These are phyloP conservation scores for Salix exigua DNA, from an alignment of 345 rosid genomes.

Conservation along the genomic window DNA sequence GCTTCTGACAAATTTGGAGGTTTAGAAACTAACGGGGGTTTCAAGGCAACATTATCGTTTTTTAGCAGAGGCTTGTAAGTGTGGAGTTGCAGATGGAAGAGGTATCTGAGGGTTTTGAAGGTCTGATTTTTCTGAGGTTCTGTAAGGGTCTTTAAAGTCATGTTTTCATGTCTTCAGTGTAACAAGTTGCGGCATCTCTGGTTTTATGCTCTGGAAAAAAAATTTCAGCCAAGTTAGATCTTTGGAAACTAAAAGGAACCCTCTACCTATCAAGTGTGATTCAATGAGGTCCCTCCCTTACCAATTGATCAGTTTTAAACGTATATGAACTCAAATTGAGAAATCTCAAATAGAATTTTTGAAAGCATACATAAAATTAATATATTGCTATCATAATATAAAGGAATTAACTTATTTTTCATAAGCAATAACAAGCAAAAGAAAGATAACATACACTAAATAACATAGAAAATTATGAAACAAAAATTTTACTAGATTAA, in stretches of 20 bases:
- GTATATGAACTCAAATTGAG: neutral
- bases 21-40: neutral
- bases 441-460: neutral
- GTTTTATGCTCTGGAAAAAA: neutral
- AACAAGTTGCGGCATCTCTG: neutral
- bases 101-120: slow-evolving; percentile 10
- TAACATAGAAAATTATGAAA: neutral
- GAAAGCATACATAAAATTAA: neutral
- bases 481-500: neutral
- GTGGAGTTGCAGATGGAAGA: slow-evolving; percentile 6
- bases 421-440: neutral
- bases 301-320: neutral
- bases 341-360: no score
- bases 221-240: neutral
- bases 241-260: neutral
- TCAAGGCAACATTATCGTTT: slow-evolving; percentile 1
- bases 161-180: neutral
- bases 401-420: no score
- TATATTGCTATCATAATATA: no score
- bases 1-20: slow-evolving; percentile 4
- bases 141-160: slow-evolving; percentile 6
- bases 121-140: slow-evolving; percentile 11
- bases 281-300: neutral
- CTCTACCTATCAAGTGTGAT: neutral
- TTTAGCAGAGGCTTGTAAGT: neutral